Percentiles rank a stretch among this genome's conserved stretches.
phyloP scores from a whole-genome alignment of 371 early-diverging fungal genomes.

The Batrachochytrium dendrobatidis region DNA sequence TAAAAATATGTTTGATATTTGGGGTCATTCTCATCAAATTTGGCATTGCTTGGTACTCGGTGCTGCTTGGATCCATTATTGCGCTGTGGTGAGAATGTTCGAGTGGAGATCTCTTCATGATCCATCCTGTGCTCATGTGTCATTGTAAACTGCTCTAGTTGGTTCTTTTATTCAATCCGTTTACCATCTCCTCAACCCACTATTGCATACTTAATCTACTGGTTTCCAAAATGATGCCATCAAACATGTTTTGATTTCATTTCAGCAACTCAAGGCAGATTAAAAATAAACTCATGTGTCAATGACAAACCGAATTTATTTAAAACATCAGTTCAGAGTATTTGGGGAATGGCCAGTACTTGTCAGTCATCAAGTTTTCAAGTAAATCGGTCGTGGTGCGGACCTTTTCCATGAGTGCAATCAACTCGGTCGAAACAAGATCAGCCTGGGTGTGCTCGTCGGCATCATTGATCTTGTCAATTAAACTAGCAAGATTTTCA shows the following conservation, averaged over 20 bases:
- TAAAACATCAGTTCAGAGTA: slow-evolving; percentile 87
- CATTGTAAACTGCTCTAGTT: too few species aligned
- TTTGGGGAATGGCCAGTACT: slow-evolving; percentile 92
- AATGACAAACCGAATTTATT: too few species aligned
- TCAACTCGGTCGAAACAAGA: slow-evolving; percentile 49
- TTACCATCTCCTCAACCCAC: too few species aligned
- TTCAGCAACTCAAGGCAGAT: too few species aligned
- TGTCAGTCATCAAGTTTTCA: slow-evolving; percentile 76
- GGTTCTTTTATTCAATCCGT: too few species aligned
- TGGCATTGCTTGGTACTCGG: slow-evolving; percentile 78
- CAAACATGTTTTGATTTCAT: too few species aligned
- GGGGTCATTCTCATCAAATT: slow-evolving; percentile 84
- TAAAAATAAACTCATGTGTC: too few species aligned
- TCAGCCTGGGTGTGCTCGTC: slow-evolving; percentile 61
- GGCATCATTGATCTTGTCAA: slow-evolving; percentile 49
- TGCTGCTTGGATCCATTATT: slow-evolving; percentile 71
- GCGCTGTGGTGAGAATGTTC: slow-evolving; percentile 64
- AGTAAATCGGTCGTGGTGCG: slow-evolving; percentile 68
- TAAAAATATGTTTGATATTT: slow-evolving; percentile 55
- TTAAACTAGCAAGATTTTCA: slow-evolving; percentile 47
- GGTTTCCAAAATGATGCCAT: too few species aligned
- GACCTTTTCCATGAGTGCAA: slow-evolving; percentile 63
- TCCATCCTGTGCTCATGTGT: background rate
- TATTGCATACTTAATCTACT: too few species aligned
- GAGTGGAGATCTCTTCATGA: slow-evolving; percentile 30